Percentiles rank a stretch among this genome's conserved stretches.
These are phyloP conservation scores for Aspergillus funiculosus DNA, from an alignment of 495 filamentous ascomycete species.

Conservation along the genomic window DNA sequence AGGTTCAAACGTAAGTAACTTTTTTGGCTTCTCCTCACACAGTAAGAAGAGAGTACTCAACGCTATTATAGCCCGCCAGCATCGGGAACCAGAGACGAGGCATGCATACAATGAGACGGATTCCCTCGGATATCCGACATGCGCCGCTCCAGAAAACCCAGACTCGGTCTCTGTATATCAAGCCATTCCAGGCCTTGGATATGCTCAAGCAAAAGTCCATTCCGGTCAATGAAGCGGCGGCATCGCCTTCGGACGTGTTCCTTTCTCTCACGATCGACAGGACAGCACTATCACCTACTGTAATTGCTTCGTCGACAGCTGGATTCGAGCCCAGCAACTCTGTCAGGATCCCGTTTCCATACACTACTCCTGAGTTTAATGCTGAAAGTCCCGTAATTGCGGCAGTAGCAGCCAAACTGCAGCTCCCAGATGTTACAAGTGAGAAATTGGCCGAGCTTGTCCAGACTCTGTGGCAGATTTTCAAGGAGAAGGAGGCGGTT, in stretches of 20 bases:
- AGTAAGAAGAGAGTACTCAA: too few species aligned
- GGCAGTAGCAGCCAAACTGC: constrained; percentile 46
- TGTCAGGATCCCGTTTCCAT: constrained; percentile 58
- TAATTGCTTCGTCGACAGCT: constrained; percentile 54
- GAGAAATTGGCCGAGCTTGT: constrained; percentile 46
- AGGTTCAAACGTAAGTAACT: constrained; percentile 26
- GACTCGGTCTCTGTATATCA: constrained; percentile 53
- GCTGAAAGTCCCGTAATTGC: constrained; percentile 29
- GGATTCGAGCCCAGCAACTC: constrained; percentile 33
- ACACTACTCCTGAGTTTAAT: constrained; percentile 32
- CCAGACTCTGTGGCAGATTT: constrained; percentile 52
- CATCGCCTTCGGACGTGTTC: constrained; percentile 37
- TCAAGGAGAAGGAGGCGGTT: constrained; percentile 64
- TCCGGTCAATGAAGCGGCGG: constrained; percentile 35
- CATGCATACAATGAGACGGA: constrained; percentile 47
- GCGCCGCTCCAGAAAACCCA: constrained; percentile 25
- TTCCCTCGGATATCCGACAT: constrained; percentile 12
- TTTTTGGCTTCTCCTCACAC: background rate
- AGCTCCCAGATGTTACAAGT: constrained; percentile 40
- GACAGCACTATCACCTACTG: constrained; percentile 55
- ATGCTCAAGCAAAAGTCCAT: constrained; percentile 52
- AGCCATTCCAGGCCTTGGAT: constrained; percentile 50
- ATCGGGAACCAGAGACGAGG: constrained; percentile 37
- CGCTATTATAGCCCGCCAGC: constrained; percentile 16
- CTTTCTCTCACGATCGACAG: constrained; percentile 65